Evolutionary conservation across 345 rosid species (phyloP).

Genomic region (Ceriops decandra): DNA sequence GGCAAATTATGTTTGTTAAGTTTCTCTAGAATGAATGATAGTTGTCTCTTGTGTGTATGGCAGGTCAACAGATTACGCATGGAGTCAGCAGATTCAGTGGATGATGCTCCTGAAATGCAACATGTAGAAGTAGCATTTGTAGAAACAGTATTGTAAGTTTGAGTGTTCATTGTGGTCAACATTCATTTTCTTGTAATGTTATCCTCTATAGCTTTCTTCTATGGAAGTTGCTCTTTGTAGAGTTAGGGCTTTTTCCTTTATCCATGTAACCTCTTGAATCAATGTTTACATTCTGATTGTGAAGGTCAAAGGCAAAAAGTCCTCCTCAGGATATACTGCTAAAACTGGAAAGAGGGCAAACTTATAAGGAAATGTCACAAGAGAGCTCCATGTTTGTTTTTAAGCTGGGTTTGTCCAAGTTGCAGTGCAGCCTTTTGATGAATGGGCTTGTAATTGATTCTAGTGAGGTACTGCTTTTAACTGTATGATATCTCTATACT

Average conservation of each 20-base stretch:
- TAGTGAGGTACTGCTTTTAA: constrained; percentile 56
- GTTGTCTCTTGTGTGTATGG: constrained; percentile 15
- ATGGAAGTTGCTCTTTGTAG: too few species aligned
- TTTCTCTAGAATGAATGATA: neutral
- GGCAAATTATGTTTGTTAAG: neutral
- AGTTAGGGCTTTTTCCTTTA: neutral
- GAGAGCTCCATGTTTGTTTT: constrained; percentile 79
- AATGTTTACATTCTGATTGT: constrained; percentile 19
- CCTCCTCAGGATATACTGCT: constrained; percentile 80
- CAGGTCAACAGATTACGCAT: constrained; percentile 63
- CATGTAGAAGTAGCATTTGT: constrained; percentile 91
- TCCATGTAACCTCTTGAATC: neutral
- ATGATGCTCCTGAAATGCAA: constrained; percentile 69
- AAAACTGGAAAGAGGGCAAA: constrained; percentile 73
- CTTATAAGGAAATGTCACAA: constrained; percentile 51
- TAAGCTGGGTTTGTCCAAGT: constrained; percentile 79
- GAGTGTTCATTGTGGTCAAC: neutral
- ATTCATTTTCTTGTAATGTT: neutral
- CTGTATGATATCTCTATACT: neutral
- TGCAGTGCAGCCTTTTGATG: constrained; percentile 74
- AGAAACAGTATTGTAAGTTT: constrained; percentile 76
- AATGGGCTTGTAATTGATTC: constrained; percentile 92
- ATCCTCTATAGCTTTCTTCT: too few species aligned
- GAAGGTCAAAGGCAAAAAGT: constrained; percentile 70
- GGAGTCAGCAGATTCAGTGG: constrained; percentile 56